Evolutionary conservation across 2,329 filamentous ascomycete species (phyloP), one percentile per base, ranked within the genome.

Genomic region (Graphium sp.): DNA sequence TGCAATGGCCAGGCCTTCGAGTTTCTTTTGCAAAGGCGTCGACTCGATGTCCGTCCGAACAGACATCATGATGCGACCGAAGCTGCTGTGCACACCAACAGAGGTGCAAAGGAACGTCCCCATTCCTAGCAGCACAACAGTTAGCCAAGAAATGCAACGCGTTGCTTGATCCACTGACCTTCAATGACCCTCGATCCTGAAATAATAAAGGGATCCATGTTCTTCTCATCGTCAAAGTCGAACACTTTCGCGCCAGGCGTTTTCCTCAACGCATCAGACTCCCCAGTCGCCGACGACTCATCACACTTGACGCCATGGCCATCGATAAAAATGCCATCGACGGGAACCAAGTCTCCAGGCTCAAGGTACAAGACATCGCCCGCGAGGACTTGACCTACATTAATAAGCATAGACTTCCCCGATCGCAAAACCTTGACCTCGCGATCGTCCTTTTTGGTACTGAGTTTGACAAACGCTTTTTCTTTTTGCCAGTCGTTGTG

Each of bases 221-320:
- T 45, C 6, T 39, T 35, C 9, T 39, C 55, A 12, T 60, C 53
- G 11, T 24, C 29, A n/a, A 24, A n/a, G 10, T n/a, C 15, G 9
- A 75, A 68, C 26, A 72, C 71, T 26, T 67, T 58, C 8, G 66
- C 57, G 9, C 64, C 72, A 5, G 55, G 46, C 0, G 61, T 68
- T 51, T 82, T 81, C 49, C 69, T 73, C 47, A 80, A 63, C 27
- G 73, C 62, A 39, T 81, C 74, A 1, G 74, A 80, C 48, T 81
- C 76, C 37, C 76, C 75, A 18, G 76, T 81, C 2, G 72, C 71
- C 9, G 74, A 78, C 3, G 73, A 79, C 42, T 81, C 75, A 38
- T 81, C 75, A 40, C 74, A 81, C 46, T 74, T 56, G 32, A 60
- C 41, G 4, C 48, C 46, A 34, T 54, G 53, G 7, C 56, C 56